phyloP scores from a whole-genome alignment of 169 alveolate species.

The Cryptosporidium felis region DNA sequence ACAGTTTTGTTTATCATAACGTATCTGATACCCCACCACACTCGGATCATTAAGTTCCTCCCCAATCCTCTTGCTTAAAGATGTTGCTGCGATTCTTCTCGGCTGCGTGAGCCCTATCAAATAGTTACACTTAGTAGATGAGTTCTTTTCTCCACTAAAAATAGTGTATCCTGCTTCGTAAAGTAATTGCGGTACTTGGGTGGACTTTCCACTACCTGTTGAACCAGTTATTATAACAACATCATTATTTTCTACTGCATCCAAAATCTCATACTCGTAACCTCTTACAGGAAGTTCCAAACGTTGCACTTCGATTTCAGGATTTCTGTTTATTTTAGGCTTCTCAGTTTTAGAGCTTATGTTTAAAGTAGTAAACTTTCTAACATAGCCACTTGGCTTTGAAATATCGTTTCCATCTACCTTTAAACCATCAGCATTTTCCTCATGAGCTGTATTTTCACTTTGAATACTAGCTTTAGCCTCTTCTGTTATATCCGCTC shows the following conservation, averaged over 20 bases:
- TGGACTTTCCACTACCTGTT: slow-evolving; percentile 99
- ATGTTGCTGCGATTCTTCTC: slow-evolving; percentile 96
- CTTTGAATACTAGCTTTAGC: slow-evolving; percentile 1
- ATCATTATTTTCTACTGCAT: slow-evolving; percentile 88
- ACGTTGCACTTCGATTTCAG: slow-evolving; percentile 80
- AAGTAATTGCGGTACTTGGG: slow-evolving; percentile 95
- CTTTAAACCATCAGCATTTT: background rate
- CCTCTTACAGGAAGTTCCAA: slow-evolving; percentile 85
- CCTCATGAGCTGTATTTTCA: background rate
- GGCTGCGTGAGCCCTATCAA: slow-evolving; percentile 95
- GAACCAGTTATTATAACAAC: slow-evolving; percentile 95
- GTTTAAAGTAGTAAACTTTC: background rate
- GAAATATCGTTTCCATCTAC: slow-evolving; percentile 18
- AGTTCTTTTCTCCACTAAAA: slow-evolving; percentile 72
- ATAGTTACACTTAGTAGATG: slow-evolving; percentile 17
- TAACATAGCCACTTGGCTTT: slow-evolving; percentile 35
- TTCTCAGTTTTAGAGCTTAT: background rate
- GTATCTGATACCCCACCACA: slow-evolving; percentile 89
- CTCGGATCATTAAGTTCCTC: slow-evolving; percentile 85
- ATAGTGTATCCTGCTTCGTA: slow-evolving; percentile 92
- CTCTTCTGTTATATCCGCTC: background rate
- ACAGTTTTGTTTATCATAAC: slow-evolving; percentile 79
- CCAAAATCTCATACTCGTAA: slow-evolving; percentile 91
- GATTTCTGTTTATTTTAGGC: slow-evolving; percentile 72
- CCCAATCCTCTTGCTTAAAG: slow-evolving; percentile 92